Base-by-base conservation (phyloP, 2,329 filamentous ascomycete genomes). In the Coniochaeta sp. region DNA sequence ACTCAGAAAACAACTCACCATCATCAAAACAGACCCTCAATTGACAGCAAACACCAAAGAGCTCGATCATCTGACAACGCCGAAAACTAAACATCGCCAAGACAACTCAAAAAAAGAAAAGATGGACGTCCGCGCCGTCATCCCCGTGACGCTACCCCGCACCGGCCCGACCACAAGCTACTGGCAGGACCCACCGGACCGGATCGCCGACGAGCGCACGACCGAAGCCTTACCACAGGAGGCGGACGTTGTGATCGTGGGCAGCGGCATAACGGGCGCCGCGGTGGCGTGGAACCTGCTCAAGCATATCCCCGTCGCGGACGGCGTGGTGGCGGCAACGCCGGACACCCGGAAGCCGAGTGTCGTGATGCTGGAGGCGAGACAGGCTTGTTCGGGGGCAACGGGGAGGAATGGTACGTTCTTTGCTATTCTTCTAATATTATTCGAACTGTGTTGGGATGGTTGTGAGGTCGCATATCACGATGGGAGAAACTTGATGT, bases 381-480 rank as follows among this genome's bases (percentile, higher is more conserved):
- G 83, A 53, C 79, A 85, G 61, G 78, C 81, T 6, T 85, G 81
- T 57, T 86, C 81, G 64, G 83, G 83, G 49, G 83, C 83, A 2
- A 86, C 83, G 0, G 83, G 83, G 13, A 71, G 83, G 57, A 78
- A 78, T 55, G 75, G 74, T 66, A 65, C 46, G 52, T 55, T 14
- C 38, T n/a, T 7, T 26, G 6, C 18, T 24, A 7, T 22, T 42
- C 22, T 20, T 42, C 38, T 16, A 7, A 10, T 6, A 30, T 30
- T 7, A 7, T 30, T 12, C 12, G 12, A 12, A 12, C 12, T 30
- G 27, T 30, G 12, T 30, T 30, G 12, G 27, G 27, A 7, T 30
- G 27, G 27, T n/a, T n/a, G n/a, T n/a, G n/a, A n/a, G n/a, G n/a
- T n/a, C n/a, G n/a, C n/a, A n/a, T n/a, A n/a, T n/a, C n/a, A n/a